These are phyloP conservation scores for Wickerhamiella brachini DNA, from an alignment of 805 yeast genomes.

Conservation along the genomic window DNA sequence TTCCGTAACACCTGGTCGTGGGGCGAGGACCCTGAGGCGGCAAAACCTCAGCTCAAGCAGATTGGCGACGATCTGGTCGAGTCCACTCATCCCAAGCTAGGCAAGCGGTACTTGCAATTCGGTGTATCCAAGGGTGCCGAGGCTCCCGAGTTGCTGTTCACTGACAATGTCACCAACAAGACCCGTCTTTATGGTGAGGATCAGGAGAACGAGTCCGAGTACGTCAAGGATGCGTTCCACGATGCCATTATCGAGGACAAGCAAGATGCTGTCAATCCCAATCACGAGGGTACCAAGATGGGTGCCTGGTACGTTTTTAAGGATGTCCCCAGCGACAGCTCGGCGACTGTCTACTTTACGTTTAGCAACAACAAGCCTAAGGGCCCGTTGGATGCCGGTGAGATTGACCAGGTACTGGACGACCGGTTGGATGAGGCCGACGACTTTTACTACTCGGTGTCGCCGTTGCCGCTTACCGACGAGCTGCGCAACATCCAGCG, in stretches of 20 bases:
- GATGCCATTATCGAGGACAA: slow-evolving; percentile 56
- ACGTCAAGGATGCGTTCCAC: slow-evolving; percentile 84
- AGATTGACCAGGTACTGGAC: slow-evolving; percentile 53
- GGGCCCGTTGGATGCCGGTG: slow-evolving; percentile 46
- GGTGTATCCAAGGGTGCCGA: slow-evolving; percentile 21
- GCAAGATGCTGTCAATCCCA: slow-evolving; percentile 54
- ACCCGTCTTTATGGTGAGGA: slow-evolving; percentile 40
- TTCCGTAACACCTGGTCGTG: slow-evolving; percentile 92
- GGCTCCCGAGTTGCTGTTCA: slow-evolving; percentile 63
- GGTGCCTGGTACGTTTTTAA: slow-evolving; percentile 76
- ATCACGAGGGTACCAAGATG: slow-evolving; percentile 61
- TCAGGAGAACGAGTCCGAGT: slow-evolving; percentile 43
- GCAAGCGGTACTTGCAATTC: slow-evolving; percentile 49
- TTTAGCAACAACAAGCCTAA: slow-evolving; percentile 35
- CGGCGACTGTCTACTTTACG: slow-evolving; percentile 71
- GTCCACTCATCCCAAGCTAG: slow-evolving; percentile 56
- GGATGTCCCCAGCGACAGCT: slow-evolving; percentile 72
- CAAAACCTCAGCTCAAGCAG: slow-evolving; percentile 28
- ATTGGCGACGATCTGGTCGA: slow-evolving; percentile 35
- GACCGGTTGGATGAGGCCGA: slow-evolving; percentile 79
- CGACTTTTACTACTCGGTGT: slow-evolving; percentile 77
- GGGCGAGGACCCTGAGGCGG: slow-evolving; percentile 39
- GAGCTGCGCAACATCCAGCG: slow-evolving; percentile 73
- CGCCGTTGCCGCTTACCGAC: slow-evolving; percentile 73
- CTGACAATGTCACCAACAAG: slow-evolving; percentile 80